A percentile compares a stretch with the other conserved stretches of the same genome.
phyloP scores from a whole-genome alignment of 768 basidiomycete species.

The Serendipita sp. region DNA sequence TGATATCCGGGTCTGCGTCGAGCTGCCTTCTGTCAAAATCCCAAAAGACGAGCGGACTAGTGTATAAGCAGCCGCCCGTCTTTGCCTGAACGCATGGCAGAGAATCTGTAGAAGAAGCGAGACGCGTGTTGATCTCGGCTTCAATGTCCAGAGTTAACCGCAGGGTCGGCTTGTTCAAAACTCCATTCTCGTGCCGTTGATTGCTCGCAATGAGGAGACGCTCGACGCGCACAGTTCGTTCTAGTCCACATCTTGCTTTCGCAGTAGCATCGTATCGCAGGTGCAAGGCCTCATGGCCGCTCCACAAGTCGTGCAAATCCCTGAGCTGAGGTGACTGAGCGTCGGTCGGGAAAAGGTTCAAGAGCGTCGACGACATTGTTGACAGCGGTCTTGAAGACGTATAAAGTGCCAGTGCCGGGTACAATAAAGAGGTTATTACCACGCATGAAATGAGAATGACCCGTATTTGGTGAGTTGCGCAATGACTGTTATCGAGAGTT shows the following conservation, averaged over 20 bases:
- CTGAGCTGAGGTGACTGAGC: constrained; percentile 26
- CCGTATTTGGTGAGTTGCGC: constrained; percentile 78
- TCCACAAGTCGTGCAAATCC: constrained; percentile 60
- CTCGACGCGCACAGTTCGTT: constrained; percentile 58
- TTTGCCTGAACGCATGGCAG: constrained; percentile 38
- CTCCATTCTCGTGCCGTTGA: constrained; percentile 27
- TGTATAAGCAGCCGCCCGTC: constrained; percentile 43
- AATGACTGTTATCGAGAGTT: constrained; percentile 37
- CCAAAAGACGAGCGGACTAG: constrained; percentile 69
- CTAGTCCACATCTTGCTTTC: constrained; percentile 51
- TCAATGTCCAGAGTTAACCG: constrained; percentile 50
- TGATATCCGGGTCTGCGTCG: constrained; percentile 33
- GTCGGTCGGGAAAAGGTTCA: constrained; percentile 36
- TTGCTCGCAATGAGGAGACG: constrained; percentile 53
- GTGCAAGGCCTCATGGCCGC: constrained; percentile 42
- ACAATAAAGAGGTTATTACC: constrained; percentile 78
- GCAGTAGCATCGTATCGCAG: constrained; percentile 54
- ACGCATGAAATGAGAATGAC: constrained; percentile 75
- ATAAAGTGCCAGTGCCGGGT: constrained; percentile 77
- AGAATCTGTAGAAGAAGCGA: constrained; percentile 20
- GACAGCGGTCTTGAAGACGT: constrained; percentile 48
- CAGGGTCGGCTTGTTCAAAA: constrained; percentile 45
- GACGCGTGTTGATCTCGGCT: constrained; percentile 30
- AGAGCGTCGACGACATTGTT: constrained; percentile 29
- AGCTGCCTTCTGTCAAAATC: constrained; percentile 39